Evolutionary conservation across 2,329 filamentous ascomycete species (phyloP).

Genomic region (Aaosphaeria pasadenensis): DNA sequence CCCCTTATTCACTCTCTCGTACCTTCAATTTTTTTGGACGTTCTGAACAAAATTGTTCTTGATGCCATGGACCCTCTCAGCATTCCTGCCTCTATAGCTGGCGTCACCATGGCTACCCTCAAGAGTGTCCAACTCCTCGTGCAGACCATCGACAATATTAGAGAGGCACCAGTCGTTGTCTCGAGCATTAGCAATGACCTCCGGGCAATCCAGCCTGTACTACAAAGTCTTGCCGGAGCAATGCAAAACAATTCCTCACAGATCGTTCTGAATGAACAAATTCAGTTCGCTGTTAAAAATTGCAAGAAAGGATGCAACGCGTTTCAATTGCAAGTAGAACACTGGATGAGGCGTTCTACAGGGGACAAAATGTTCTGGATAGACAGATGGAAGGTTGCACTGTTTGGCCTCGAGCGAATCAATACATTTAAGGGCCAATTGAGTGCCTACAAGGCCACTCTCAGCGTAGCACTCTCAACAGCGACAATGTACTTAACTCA

Average conservation of each 20-base stretch:
- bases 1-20: too few relatives aligned
- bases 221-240: slow-evolving; percentile 2
- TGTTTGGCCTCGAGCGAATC: slow-evolving; percentile 4
- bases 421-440: slow-evolving; percentile 7
- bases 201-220: slow-evolving; percentile 1
- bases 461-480: slow-evolving; percentile 2
- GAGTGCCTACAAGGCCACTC: slow-evolving; percentile 5
- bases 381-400: slow-evolving; percentile 1
- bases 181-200: slow-evolving; percentile 1
- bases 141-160: background rate
- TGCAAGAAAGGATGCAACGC: slow-evolving; percentile 1
- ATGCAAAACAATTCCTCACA: slow-evolving; percentile 1
- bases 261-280: slow-evolving; percentile 2
- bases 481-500: slow-evolving; percentile 2
- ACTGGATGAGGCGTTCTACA: slow-evolving; percentile 3
- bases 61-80: background rate
- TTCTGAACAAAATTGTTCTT: too few relatives aligned
- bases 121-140: background rate
- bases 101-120: background rate
- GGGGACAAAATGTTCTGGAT: slow-evolving; percentile 5
- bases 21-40: too few relatives aligned
- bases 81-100: background rate
- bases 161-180: background rate
- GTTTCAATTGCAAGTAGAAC: background rate
- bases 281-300: slow-evolving; percentile 5